Percentiles rank a stretch among this genome's conserved stretches.
phyloP scores from a whole-genome alignment of 495 filamentous ascomycete species.

The Podospora pseudopauciseta region DNA sequence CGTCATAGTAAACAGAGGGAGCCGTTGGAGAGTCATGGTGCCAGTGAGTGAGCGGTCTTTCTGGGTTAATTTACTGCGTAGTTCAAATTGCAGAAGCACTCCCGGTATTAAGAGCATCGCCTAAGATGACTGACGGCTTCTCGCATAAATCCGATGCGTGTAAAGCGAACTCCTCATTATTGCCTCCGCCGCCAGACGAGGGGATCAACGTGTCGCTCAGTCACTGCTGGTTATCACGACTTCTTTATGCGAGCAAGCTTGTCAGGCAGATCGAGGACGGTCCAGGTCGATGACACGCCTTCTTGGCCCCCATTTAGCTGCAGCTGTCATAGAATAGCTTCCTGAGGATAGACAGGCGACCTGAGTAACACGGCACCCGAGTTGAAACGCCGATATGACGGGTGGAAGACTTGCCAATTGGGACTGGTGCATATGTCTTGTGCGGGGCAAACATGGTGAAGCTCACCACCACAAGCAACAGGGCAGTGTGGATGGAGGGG shows the following conservation, averaged over 20 bases:
- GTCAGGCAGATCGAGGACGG: background rate
- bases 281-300: background rate
- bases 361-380: background rate
- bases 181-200: background rate
- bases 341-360: background rate
- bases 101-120: constrained; percentile 4
- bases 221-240: background rate
- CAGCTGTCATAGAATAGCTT: background rate
- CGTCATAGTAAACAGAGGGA: background rate
- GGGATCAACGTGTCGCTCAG: background rate
- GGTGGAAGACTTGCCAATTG: background rate
- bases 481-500: background rate
- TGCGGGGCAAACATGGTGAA: background rate
- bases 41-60: background rate
- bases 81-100: background rate
- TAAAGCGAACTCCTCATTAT: background rate
- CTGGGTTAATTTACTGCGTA: constrained; percentile 6
- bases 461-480: background rate
- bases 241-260: background rate
- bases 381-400: background rate
- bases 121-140: constrained; percentile 18
- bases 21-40: background rate
- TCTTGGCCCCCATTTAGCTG: background rate
- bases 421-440: background rate
- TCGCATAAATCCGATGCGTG: constrained; percentile 24